These are phyloP conservation scores for Botrytis aclada DNA, from an alignment of 2,329 filamentous ascomycete species.

Conservation along the genomic window DNA sequence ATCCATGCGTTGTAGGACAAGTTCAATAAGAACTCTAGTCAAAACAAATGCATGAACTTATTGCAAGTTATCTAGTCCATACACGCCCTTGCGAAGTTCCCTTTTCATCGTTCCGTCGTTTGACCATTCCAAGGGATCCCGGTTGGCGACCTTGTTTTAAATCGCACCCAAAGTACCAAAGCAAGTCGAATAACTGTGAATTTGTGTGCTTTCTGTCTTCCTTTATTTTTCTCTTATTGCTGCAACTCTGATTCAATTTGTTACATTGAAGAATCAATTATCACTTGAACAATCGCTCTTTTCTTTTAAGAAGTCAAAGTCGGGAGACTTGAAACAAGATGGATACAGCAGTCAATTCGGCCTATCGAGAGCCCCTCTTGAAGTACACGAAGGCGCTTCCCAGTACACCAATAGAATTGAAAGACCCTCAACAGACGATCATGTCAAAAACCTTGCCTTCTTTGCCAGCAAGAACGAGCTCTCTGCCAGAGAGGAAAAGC, in stretches of 20 bases:
- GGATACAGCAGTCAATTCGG: constrained; percentile 6
- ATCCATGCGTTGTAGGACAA: constrained; percentile 1
- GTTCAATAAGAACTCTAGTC: constrained; percentile 5
- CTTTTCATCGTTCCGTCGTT: constrained; percentile 16
- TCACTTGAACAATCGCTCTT: background rate
- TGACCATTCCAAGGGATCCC: constrained; percentile 19
- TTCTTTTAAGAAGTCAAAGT: background rate
- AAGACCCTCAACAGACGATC: constrained; percentile 4
- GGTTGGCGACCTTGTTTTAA: constrained; percentile 18
- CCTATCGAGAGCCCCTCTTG: constrained; percentile 24
- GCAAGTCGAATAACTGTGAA: background rate
- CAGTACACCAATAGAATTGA: constrained; percentile 21
- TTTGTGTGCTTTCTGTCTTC: background rate
- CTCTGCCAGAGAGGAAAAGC: constrained; percentile 23
- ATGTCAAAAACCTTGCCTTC: constrained; percentile 26
- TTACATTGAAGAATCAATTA: background rate
- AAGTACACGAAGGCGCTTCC: constrained; percentile 34
- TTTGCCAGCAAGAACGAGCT: background rate
- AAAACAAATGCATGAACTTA: constrained; percentile 12
- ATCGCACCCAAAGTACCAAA: background rate
- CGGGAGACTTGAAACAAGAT: background rate
- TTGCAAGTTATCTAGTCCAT: constrained; percentile 8
- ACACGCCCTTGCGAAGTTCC: constrained; percentile 1
- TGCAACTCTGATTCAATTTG: background rate
- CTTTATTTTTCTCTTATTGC: background rate